Evolutionary conservation across 2,329 filamentous ascomycete species (phyloP).

Genomic region (Scorias spongiosa): DNA sequence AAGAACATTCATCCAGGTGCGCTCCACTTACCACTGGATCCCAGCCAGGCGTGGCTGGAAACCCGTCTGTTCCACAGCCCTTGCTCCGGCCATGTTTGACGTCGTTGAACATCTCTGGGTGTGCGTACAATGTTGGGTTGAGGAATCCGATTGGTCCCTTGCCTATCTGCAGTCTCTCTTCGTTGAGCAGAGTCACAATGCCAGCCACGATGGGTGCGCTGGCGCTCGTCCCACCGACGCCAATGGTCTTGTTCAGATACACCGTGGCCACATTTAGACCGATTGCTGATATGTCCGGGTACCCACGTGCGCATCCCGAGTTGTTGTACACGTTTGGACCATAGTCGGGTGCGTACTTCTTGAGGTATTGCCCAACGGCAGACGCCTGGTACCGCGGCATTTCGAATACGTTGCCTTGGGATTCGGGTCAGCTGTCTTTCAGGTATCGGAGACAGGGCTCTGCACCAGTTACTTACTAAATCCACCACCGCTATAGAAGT

Average conservation of each 20-base stretch:
- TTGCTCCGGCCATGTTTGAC: slow-evolving; percentile 24
- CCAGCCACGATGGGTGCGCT: slow-evolving; percentile 34
- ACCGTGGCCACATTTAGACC: slow-evolving; percentile 18
- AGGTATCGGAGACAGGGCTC: neutral
- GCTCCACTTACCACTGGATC: slow-evolving; percentile 19
- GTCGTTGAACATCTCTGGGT: slow-evolving; percentile 25
- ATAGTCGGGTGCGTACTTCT: slow-evolving; percentile 27
- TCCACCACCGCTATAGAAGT: slow-evolving; percentile 29
- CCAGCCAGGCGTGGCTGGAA: slow-evolving; percentile 16
- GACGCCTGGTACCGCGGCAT: slow-evolving; percentile 33
- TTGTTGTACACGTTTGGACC: slow-evolving; percentile 33
- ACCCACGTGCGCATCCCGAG: slow-evolving; percentile 29
- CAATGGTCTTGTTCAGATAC: slow-evolving; percentile 27
- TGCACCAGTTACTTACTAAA: slow-evolving; percentile 20
- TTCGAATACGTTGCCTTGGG: slow-evolving; percentile 27
- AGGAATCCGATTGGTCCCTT: slow-evolving; percentile 28
- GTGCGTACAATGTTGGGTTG: slow-evolving; percentile 30
- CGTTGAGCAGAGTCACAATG: slow-evolving; percentile 33
- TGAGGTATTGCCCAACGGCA: slow-evolving; percentile 27
- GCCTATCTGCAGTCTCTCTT: slow-evolving; percentile 21
- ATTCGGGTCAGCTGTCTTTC: neutral
- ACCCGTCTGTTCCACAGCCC: slow-evolving; percentile 24
- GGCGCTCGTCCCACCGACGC: slow-evolving; percentile 38
- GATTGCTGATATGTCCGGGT: slow-evolving; percentile 28
- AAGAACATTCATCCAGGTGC: slow-evolving; percentile 6